Conservation (phyloP, 2,329 filamentous ascomycete species). For the Coniella vitis region DNA sequence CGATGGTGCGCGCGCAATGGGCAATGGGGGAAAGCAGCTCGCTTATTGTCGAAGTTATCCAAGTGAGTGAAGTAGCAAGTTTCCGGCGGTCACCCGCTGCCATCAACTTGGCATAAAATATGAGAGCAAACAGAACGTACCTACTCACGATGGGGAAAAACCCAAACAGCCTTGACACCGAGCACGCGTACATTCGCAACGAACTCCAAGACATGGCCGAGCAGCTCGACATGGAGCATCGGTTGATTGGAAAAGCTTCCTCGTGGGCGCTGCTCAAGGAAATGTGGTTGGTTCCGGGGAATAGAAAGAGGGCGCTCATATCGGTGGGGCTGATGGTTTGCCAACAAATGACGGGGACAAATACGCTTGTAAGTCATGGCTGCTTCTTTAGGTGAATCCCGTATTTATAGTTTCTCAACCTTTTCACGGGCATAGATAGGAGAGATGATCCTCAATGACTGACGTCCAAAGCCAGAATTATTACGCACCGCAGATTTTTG, state of each 20-base stretch:
- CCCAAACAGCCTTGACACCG: conserved; percentile 36
- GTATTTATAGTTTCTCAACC: no score
- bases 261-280: conserved; percentile 55
- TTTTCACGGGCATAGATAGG: no score
- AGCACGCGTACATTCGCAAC: conserved; percentile 50
- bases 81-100: no score
- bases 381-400: no score
- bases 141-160: no score
- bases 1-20: conserved; percentile 63
- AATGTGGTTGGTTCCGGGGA: conserved; percentile 53
- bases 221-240: conserved; percentile 56
- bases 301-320: conserved; percentile 58
- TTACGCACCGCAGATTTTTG: conserved; percentile 65
- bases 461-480: conserved; percentile 46
- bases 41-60: conserved; percentile 46
- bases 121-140: no score
- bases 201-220: conserved; percentile 62
- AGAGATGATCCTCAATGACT: no score
- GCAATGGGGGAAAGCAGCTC: conserved; percentile 57
- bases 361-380: background rate
- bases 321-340: conserved; percentile 44
- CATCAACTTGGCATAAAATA: no score
- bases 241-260: conserved; percentile 45
- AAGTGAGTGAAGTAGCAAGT: conserved; percentile 24
- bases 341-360: conserved; percentile 14